Evolutionary conservation across 805 yeast species (phyloP).

Genomic region (Candida boidinii): DNA sequence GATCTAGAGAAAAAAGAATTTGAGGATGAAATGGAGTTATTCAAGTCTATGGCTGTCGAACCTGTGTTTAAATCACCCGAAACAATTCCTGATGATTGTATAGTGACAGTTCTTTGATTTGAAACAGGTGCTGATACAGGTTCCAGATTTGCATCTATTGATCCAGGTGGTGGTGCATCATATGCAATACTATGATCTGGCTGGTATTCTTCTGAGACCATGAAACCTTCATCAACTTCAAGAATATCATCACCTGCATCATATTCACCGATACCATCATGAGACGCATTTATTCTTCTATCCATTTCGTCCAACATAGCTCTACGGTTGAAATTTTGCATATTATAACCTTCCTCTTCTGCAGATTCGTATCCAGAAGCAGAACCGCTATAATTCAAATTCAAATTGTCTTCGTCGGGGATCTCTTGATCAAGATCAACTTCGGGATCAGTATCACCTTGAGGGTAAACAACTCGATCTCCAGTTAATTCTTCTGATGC

Average conservation of each 20-base stretch:
- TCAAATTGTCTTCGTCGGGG: conserved; percentile 31
- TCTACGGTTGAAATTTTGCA: conserved; percentile 1
- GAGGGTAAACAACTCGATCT: not conserved
- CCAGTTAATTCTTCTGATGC: conserved; percentile 1
- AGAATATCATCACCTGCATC: conserved; percentile 4
- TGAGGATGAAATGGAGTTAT: too few relatives aligned
- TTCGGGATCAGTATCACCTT: conserved; percentile 5
- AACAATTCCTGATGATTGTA: too few relatives aligned
- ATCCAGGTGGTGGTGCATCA: not conserved
- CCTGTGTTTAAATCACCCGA: too few relatives aligned
- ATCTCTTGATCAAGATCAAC: conserved; percentile 39
- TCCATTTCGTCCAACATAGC: conserved; percentile 2
- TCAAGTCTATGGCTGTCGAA: too few relatives aligned
- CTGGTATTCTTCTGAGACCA: conserved; percentile 31
- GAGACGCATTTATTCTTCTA: conserved; percentile 1
- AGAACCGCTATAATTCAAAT: conserved; percentile 24
- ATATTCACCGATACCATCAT: not conserved
- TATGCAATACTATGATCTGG: conserved; percentile 22
- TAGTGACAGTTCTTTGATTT: too few relatives aligned
- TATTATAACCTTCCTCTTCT: conserved; percentile 2
- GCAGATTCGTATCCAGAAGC: conserved; percentile 16
- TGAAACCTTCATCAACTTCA: conserved; percentile 19
- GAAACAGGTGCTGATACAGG: too few relatives aligned
- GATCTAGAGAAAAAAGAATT: too few relatives aligned
- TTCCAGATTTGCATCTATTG: conserved; percentile 1